These are phyloP conservation scores for Cicer cuneatum DNA, from an alignment of 306 rosid species.

Conservation along the genomic window DNA sequence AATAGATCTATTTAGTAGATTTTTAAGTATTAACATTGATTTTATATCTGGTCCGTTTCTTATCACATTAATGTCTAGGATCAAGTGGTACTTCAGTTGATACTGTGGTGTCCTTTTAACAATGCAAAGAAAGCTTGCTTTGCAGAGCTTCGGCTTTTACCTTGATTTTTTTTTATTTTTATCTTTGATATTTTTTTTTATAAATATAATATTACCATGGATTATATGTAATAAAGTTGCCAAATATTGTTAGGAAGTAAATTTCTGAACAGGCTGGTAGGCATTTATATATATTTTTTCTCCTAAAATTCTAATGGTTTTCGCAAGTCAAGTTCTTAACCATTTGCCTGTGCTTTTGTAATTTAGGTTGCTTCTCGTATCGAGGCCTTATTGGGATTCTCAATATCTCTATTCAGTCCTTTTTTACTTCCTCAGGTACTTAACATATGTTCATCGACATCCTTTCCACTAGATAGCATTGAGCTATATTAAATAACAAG, in stretches of 20 bases:
- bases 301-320: not conserved
- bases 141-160: slow-evolving; percentile 1
- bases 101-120: slow-evolving; percentile 1
- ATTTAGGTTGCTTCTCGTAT: slow-evolving; percentile 71
- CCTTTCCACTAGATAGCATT: slow-evolving; percentile 24
- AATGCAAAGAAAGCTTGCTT: slow-evolving; percentile 28
- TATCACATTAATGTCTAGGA: slow-evolving; percentile 2
- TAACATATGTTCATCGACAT: slow-evolving; percentile 25
- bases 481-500: slow-evolving; percentile 18
- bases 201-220: slow-evolving; percentile 12
- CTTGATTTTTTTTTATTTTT: not conserved
- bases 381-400: slow-evolving; percentile 72
- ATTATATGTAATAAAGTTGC: slow-evolving; percentile 16
- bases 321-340: slow-evolving; percentile 6
- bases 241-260: slow-evolving; percentile 32
- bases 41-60: slow-evolving; percentile 9
- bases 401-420: slow-evolving; percentile 71
- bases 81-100: not conserved
- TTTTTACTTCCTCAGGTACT: slow-evolving; percentile 76
- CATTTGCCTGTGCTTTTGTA: slow-evolving; percentile 2
- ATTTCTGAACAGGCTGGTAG: slow-evolving; percentile 4
- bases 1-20: slow-evolving; percentile 20
- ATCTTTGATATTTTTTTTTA: not conserved
- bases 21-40: slow-evolving; percentile 16
- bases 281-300: not conserved